Conservation (phyloP, 2,329 filamentous ascomycete genomes). For the Incumbomyces delicatus region DNA sequence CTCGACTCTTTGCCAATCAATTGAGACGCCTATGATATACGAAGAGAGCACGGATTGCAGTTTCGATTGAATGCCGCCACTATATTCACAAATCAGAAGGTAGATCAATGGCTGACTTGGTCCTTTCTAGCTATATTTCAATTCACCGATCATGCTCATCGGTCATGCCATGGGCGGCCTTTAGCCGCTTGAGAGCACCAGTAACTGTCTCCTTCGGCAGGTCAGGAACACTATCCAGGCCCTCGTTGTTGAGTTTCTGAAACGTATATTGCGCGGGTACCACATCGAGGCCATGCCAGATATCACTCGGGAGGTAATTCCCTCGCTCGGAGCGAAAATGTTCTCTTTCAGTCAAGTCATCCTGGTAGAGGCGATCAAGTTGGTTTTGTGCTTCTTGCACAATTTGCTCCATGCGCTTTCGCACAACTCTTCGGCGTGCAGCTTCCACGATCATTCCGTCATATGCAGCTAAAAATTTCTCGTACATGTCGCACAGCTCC, state of each 20-base stretch:
- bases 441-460: conserved; percentile 76
- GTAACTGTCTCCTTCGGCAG: conserved; percentile 35
- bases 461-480: conserved; percentile 76
- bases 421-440: conserved; percentile 60
- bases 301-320: conserved; percentile 75
- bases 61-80: background rate
- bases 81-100: background rate
- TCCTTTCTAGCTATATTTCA: background rate
- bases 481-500: conserved; percentile 70
- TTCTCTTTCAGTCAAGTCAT: conserved; percentile 64
- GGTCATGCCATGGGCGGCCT: conserved; percentile 11
- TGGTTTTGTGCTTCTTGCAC: conserved; percentile 69
- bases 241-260: conserved; percentile 41
- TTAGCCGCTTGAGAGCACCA: conserved; percentile 32
- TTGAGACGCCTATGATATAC: conserved; percentile 37
- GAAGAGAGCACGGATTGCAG: conserved; percentile 50
- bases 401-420: conserved; percentile 63
- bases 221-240: conserved; percentile 32
- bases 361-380: conserved; percentile 63
- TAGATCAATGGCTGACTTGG: background rate
- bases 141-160: conserved; percentile 2
- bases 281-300: conserved; percentile 65
- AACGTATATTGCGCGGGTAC: conserved; percentile 29
- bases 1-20: background rate
- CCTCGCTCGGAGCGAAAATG: conserved; percentile 73